Conservation (phyloP, 768 basidiomycete species). For the Suillus luteus region DNA sequence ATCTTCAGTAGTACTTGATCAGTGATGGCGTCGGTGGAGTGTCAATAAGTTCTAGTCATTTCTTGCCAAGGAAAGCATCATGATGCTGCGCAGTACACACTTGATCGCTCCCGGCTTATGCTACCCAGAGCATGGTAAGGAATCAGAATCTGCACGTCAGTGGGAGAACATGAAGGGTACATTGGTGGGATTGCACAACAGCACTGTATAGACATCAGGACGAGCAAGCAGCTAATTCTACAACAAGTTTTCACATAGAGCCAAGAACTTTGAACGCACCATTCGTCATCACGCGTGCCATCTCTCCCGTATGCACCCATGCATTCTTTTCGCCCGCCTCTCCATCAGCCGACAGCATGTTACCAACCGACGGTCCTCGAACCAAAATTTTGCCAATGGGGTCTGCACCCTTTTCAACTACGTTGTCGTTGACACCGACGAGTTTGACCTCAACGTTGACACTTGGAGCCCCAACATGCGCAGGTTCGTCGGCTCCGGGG, state of each 20-base stretch:
- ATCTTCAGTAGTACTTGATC: not conserved
- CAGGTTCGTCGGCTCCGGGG: conserved; percentile 38
- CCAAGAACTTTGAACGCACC: conserved; percentile 55
- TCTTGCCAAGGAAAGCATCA: not conserved
- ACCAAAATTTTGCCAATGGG: conserved; percentile 63
- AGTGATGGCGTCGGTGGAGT: not conserved
- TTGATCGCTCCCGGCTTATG: not conserved
- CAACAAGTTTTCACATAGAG: conserved; percentile 5
- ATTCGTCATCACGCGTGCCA: conserved; percentile 59
- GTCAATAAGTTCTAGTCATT: not conserved
- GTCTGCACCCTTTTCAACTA: conserved; percentile 65
- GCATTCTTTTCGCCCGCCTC: conserved; percentile 38
- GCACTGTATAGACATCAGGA: not conserved
- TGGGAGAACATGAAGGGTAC: not conserved
- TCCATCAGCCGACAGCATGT: conserved; percentile 42
- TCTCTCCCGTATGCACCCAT: conserved; percentile 49
- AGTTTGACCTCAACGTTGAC: conserved; percentile 85
- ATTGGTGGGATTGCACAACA: not conserved
- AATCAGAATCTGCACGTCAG: conserved; percentile 8
- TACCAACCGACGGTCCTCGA: conserved; percentile 75
- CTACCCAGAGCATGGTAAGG: not conserved
- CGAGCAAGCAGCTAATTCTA: not conserved
- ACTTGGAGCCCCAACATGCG: conserved; percentile 77
- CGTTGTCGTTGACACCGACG: conserved; percentile 62
- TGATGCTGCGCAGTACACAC: not conserved